phyloP scores from a whole-genome alignment of 106 monocot genomes.

The Iris macrosiphon region DNA sequence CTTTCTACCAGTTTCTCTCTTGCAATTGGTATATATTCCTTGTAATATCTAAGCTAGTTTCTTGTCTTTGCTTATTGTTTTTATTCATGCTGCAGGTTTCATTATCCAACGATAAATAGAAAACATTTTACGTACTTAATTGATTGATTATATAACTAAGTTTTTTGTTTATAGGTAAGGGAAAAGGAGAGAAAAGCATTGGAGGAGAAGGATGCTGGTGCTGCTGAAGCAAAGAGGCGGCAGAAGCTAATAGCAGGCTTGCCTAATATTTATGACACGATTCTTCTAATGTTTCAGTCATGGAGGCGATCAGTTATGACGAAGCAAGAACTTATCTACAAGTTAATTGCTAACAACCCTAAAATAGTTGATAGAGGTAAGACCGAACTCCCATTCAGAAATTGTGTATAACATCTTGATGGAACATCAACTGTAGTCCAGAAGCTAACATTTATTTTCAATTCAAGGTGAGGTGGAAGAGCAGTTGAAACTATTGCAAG shows the following conservation, averaged over 20 bases:
- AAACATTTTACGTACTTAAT: no score
- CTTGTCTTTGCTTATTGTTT: neutral
- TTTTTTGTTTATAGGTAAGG: constrained; percentile 36
- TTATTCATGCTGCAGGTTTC: neutral
- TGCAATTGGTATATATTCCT: constrained; percentile 70
- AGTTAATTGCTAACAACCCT: constrained; percentile 53
- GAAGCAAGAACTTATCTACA: constrained; percentile 76
- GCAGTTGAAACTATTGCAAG: constrained; percentile 59
- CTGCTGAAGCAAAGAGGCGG: constrained; percentile 33
- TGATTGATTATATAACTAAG: no score
- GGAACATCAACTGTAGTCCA: neutral
- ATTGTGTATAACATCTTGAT: neutral
- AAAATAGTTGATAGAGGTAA: constrained; percentile 81
- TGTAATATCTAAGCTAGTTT: neutral
- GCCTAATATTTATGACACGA: constrained; percentile 67
- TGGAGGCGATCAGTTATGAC: constrained; percentile 57
- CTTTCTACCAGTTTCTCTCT: constrained; percentile 62
- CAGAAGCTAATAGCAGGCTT: constrained; percentile 55
- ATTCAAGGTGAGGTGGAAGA: constrained; percentile 79
- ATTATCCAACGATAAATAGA: neutral
- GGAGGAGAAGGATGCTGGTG: constrained; percentile 50
- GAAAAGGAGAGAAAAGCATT: constrained; percentile 61
- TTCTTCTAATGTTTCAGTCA: constrained; percentile 70
- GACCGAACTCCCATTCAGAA: neutral
- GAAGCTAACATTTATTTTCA: neutral